Percentiles rank a stretch among this genome's conserved stretches.
phyloP scores from a whole-genome alignment of 2,329 filamentous ascomycete species.

The Fusarium sp. region DNA sequence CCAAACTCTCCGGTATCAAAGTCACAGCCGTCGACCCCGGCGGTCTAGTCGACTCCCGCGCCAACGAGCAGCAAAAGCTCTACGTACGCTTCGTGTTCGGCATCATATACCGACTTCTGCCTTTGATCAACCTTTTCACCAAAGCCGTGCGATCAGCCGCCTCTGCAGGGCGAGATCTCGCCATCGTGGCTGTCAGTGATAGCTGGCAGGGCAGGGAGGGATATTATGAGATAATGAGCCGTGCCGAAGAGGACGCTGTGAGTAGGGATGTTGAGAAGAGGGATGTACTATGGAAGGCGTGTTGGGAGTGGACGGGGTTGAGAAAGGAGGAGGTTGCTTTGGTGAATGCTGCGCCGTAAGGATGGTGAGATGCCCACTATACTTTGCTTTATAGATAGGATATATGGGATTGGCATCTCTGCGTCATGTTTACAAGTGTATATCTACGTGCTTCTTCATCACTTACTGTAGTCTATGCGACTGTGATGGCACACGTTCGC shows the following conservation, averaged over 20 bases:
- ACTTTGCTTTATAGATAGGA: no score
- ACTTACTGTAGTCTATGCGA: no score
- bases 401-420: no score
- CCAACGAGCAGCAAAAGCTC: constrained; percentile 21
- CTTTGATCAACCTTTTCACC: constrained; percentile 16
- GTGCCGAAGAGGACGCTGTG: not conserved
- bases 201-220: constrained; percentile 4
- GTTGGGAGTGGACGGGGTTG: constrained; percentile 32
- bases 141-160: constrained; percentile 15
- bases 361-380: not conserved
- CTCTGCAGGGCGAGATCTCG: constrained; percentile 28
- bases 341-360: constrained; percentile 1
- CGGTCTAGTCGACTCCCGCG: constrained; percentile 37
- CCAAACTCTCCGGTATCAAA: constrained; percentile 32
- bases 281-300: constrained; percentile 23
- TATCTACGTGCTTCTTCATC: no score
- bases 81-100: not conserved
- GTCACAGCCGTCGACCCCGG: constrained; percentile 39
- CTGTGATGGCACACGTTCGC: no score
- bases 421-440: no score
- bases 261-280: constrained; percentile 8
- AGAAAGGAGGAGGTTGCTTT: constrained; percentile 23
- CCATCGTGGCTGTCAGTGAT: constrained; percentile 21
- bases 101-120: not conserved
- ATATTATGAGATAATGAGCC: constrained; percentile 19